phyloP scores from a whole-genome alignment of 768 basidiomycete genomes.

The Saitozyma podzolica region DNA sequence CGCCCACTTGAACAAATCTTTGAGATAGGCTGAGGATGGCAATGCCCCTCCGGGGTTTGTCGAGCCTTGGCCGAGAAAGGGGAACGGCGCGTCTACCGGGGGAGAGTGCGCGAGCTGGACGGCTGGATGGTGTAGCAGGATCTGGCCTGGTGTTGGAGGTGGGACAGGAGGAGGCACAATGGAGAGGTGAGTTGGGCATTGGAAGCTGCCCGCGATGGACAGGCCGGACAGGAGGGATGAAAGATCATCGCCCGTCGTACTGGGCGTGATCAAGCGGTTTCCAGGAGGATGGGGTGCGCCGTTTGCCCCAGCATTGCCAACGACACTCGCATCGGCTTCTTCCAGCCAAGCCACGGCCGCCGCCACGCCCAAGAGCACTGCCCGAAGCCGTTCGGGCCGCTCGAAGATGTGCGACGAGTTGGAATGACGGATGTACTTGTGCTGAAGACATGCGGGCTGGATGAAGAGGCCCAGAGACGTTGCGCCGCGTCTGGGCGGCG shows the following conservation, averaged over 20 bases:
- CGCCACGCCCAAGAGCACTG: conserved; percentile 77
- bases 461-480: conserved; percentile 47
- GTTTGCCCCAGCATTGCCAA: background rate
- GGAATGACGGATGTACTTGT: conserved; percentile 69
- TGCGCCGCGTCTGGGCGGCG: background rate
- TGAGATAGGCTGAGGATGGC: conserved; percentile 37
- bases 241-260: conserved; percentile 24
- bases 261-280: background rate
- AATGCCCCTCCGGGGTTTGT: conserved; percentile 2
- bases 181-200: conserved; percentile 12
- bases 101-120: conserved; percentile 43
- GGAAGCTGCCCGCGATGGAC: conserved; percentile 8
- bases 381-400: conserved; percentile 81
- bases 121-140: conserved; percentile 42
- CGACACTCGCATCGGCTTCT: conserved; percentile 35
- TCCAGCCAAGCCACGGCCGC: conserved; percentile 76
- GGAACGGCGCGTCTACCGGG: conserved; percentile 33
- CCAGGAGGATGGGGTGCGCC: background rate
- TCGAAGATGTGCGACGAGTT: conserved; percentile 80
- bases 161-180: conserved; percentile 28
- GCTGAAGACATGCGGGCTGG: conserved; percentile 52
- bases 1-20: conserved; percentile 43
- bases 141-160: conserved; percentile 27
- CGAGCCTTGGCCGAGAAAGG: conserved; percentile 16
- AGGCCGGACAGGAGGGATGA: conserved; percentile 30